Base-by-base conservation (phyloP, 192 early-diverging fungal genomes). In the Mortierella hygrophila region DNA sequence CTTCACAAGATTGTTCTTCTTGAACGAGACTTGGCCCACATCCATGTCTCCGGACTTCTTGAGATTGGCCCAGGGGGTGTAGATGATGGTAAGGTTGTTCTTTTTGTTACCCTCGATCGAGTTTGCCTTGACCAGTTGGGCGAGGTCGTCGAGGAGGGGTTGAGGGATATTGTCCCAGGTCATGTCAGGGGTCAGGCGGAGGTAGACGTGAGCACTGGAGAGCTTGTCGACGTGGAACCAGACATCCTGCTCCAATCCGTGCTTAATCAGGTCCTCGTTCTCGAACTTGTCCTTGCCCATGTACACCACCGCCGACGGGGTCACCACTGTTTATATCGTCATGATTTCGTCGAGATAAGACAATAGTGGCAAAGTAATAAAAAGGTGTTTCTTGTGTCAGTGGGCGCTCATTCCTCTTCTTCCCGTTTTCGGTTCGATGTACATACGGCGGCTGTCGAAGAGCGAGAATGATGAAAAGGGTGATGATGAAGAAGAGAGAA, bases 261-360 rank as follows among this genome's bases (percentile, higher is more conserved):
- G 93, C 82, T 97, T 98, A 68, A 99, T 99, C 57, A 99, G 88
- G 35, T 98, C 98, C 73, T 98, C 97, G 91, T 98, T 99, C 89
- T 99, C 98, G 86, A 94, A 98, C 89, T 98, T 99, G 91, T 99
- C 97, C 87, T 97, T 98, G 78, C 98, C 98, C 97, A 99, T 98
- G 85, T 98, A 99, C 49, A 99, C 94, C 37, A 89, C 87, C 38
- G 94, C 95, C 5, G 96, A 92, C 37, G 95, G 95, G 40, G 91
- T 87, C 35, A 93, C 94, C 38, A 88, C 94, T 94, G 35, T 21
- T 21, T 15, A 85, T 38, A 37, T 68, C 57, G 37, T 26, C 8
- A 37, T 46, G 9, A 11, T 44, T 46, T 46, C 44, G 44, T 11
- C 3, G 26, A 26, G 57, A 18, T 26, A 72, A 42, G 15, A 57